Conservation (phyloP, 2,329 filamentous ascomycete species). For the Hymenoscyphus occultus region DNA sequence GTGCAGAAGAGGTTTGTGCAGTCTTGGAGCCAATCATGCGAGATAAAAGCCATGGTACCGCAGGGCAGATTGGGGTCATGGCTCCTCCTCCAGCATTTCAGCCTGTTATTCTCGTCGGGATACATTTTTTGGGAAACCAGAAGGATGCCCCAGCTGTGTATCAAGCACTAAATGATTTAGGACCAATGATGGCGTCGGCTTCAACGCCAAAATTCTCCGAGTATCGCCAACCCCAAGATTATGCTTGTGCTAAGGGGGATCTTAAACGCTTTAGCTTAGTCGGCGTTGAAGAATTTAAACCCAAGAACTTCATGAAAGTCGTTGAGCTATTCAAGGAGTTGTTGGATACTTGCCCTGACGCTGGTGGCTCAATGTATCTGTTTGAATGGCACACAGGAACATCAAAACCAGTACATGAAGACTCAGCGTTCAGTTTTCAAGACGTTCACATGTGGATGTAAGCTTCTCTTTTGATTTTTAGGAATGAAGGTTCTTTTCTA, state of each 20-base stretch:
- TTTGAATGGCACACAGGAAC: constrained; percentile 15
- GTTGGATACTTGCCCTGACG: constrained; percentile 13
- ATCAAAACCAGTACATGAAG: constrained; percentile 3
- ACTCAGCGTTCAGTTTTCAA: constrained; percentile 9
- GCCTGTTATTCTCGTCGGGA: constrained; percentile 12
- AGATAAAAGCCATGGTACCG: constrained; percentile 7
- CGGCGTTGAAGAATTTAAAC: constrained; percentile 11
- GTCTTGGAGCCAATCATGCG: constrained; percentile 24
- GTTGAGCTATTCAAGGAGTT: constrained; percentile 14
- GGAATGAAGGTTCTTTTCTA: not conserved
- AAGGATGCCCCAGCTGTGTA: constrained; percentile 9
- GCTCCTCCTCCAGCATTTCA: constrained; percentile 9
- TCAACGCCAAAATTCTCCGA: constrained; percentile 13
- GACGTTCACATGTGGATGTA: constrained; percentile 5
- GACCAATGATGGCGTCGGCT: constrained; percentile 7
- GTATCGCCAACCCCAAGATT: constrained; percentile 10
- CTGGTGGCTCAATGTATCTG: constrained; percentile 12
- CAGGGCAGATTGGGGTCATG: constrained; percentile 16
- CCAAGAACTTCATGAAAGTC: constrained; percentile 11
- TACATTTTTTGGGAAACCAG: constrained; percentile 8
- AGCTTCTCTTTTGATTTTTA: not conserved
- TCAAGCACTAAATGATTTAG: constrained; percentile 3
- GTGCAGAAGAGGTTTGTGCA: constrained; percentile 29
- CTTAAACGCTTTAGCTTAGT: constrained; percentile 16
- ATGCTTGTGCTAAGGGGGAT: constrained; percentile 9